A percentile compares a stretch with the other conserved stretches of the same genome.
phyloP scores from a whole-genome alignment of 192 early-diverging fungal species.

The Neocallimastix lanati region DNA sequence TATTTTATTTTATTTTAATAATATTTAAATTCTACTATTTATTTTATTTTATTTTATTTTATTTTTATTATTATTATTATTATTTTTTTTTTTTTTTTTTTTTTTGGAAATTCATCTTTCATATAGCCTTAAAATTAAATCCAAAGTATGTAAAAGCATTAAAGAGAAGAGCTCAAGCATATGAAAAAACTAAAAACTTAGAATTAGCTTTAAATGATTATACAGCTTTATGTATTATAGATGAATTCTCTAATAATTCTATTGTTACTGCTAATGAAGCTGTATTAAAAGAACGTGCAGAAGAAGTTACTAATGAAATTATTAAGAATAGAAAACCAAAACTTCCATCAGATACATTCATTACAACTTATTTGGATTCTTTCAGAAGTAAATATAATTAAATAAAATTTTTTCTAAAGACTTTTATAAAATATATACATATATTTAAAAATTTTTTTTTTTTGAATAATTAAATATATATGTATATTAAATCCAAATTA shows the following conservation, averaged over 20 bases:
- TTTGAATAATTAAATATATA: no score
- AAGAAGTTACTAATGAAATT: constrained; percentile 55
- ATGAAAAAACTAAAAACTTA: constrained; percentile 24
- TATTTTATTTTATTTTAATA: no score
- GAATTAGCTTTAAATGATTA: constrained; percentile 52
- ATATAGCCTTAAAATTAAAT: constrained; percentile 52
- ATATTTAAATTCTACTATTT: no score
- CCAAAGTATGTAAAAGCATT: constrained; percentile 73
- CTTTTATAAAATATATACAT: no score
- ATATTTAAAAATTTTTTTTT: no score
- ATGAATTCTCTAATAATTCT: constrained; percentile 76
- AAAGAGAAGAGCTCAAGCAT: constrained; percentile 48
- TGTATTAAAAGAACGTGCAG: constrained; percentile 65
- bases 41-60: no score
- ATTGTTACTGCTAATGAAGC: constrained; percentile 69
- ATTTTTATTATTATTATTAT: no score
- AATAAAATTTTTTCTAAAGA: no score
- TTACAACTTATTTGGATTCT: constrained; percentile 83
- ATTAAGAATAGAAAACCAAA: constrained; percentile 20
- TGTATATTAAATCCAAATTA: no score
- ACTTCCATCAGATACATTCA: constrained; percentile 82
- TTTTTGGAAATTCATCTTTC: no score
- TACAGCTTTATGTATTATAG: constrained; percentile 81
- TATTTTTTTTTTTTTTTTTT: not conserved
- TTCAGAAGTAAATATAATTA: constrained; percentile 56